phyloP scores from a whole-genome alignment of 768 basidiomycete species.

The Suillus subalutaceus region DNA sequence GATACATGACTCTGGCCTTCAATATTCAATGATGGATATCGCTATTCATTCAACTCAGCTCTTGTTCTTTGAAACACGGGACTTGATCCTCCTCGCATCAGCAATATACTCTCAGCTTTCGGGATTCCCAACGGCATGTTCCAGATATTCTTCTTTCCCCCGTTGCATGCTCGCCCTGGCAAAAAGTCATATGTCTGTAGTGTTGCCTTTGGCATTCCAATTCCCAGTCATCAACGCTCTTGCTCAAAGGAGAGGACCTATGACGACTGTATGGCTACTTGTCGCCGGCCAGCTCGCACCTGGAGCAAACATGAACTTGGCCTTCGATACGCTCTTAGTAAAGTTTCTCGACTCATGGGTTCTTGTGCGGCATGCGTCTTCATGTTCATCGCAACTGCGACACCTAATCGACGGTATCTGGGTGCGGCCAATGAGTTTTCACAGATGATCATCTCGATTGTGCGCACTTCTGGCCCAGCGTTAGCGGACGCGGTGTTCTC shows the following conservation, averaged over 20 bases:
- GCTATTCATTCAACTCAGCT: conserved; percentile 36
- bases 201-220: conserved; percentile 29
- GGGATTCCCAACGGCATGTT: conserved; percentile 35
- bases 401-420: conserved; percentile 48
- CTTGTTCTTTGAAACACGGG: conserved; percentile 31
- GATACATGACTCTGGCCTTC: neutral
- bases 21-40: conserved; percentile 29
- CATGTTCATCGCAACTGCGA: too few relatives aligned
- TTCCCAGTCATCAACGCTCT: conserved; percentile 26
- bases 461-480: conserved; percentile 36
- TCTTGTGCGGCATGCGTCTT: conserved; percentile 36
- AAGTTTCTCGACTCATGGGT: conserved; percentile 11
- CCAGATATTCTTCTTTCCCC: conserved; percentile 36
- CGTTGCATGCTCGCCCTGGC: conserved; percentile 31
- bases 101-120: conserved; percentile 13
- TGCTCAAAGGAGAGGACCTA: conserved; percentile 23
- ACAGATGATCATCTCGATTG: conserved; percentile 31
- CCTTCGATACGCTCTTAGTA: conserved; percentile 29
- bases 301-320: conserved; percentile 27
- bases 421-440: conserved; percentile 66
- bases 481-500: conserved; percentile 35
- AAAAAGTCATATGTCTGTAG: conserved; percentile 27
- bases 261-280: conserved; percentile 25
- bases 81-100: too few relatives aligned
- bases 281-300: conserved; percentile 29